A percentile compares a stretch with the other conserved stretches of the same genome.
Conservation (phyloP, 345 rosid genomes). For the Camelina sativa region DNA sequence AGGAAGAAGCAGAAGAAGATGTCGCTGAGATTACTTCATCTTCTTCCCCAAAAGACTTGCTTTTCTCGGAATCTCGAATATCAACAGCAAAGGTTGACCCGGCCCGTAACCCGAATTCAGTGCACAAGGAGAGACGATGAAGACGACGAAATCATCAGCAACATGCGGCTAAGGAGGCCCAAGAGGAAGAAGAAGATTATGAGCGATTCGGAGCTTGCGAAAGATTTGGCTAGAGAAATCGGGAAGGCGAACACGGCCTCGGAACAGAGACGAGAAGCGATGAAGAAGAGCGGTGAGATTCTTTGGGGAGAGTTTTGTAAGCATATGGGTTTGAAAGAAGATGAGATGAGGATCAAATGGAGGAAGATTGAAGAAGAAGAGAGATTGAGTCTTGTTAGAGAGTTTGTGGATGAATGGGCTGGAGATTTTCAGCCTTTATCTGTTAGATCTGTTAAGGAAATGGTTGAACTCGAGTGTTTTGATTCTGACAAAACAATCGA, state of each 20-base stretch:
- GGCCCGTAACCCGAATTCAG: constrained; percentile 45
- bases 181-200: constrained; percentile 34
- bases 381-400: constrained; percentile 54
- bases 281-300: constrained; percentile 72
- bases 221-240: constrained; percentile 61
- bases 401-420: constrained; percentile 69
- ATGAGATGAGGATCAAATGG: constrained; percentile 62
- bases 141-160: constrained; percentile 26
- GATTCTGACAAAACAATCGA: constrained; percentile 37
- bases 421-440: constrained; percentile 73
- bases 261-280: constrained; percentile 66
- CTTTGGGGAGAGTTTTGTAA: constrained; percentile 70
- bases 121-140: constrained; percentile 43
- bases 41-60: constrained; percentile 34
- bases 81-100: constrained; percentile 18
- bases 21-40: constrained; percentile 50
- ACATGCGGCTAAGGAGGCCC: constrained; percentile 27
- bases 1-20: constrained; percentile 23
- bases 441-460: constrained; percentile 61
- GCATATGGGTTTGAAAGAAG: constrained; percentile 51
- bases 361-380: constrained; percentile 61
- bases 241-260: constrained; percentile 57
- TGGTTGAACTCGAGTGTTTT: constrained; percentile 73
- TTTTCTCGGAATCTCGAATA: constrained; percentile 25
- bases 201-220: constrained; percentile 58